Percentiles rank a stretch among this genome's conserved stretches.
Conservation (phyloP, 768 basidiomycete genomes). For the Thelephora ganbajun region DNA sequence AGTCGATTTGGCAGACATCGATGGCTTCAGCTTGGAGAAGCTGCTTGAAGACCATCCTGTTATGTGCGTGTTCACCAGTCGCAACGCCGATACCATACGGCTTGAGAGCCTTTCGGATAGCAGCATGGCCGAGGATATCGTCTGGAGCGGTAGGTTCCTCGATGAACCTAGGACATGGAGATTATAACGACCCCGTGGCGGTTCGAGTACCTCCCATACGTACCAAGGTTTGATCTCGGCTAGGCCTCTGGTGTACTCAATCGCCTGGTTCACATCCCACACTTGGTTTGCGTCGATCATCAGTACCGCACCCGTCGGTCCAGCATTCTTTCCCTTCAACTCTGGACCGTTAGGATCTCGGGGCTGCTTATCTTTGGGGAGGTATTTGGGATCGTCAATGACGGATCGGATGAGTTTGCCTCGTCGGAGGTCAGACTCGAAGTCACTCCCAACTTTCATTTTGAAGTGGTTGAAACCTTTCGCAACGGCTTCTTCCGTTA, state of each 20-base stretch:
- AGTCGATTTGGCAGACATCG: slow-evolving; percentile 92
- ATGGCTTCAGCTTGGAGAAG: slow-evolving; percentile 83
- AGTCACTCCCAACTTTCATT: slow-evolving; percentile 91
- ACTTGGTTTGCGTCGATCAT: slow-evolving; percentile 99
- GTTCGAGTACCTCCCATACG: slow-evolving; percentile 5
- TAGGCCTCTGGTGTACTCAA: slow-evolving; percentile 78
- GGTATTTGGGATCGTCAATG: slow-evolving; percentile 83
- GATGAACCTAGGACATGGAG: slow-evolving; percentile 49
- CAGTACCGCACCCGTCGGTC: slow-evolving; percentile 84
- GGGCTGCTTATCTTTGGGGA: slow-evolving; percentile 42
- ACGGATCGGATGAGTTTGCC: slow-evolving; percentile 85
- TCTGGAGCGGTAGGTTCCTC: slow-evolving; percentile 91
- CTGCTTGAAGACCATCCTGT: slow-evolving; percentile 93
- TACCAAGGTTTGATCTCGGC: slow-evolving; percentile 80
- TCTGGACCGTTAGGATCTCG: slow-evolving; percentile 48
- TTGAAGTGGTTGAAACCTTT: slow-evolving; percentile 98
- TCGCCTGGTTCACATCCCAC: slow-evolving; percentile 88
- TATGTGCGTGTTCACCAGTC: slow-evolving; percentile 91
- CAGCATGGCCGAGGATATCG: slow-evolving; percentile 76
- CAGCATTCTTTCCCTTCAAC: slow-evolving; percentile 81
- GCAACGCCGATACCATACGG: slow-evolving; percentile 80
- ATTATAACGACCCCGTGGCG: background rate
- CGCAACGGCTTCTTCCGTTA: slow-evolving; percentile 76
- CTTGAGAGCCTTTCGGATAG: slow-evolving; percentile 65
- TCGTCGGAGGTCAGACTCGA: slow-evolving; percentile 72